These are phyloP conservation scores for Durotheca rogersii DNA, from an alignment of 495 filamentous ascomycete species.

Conservation along the genomic window DNA sequence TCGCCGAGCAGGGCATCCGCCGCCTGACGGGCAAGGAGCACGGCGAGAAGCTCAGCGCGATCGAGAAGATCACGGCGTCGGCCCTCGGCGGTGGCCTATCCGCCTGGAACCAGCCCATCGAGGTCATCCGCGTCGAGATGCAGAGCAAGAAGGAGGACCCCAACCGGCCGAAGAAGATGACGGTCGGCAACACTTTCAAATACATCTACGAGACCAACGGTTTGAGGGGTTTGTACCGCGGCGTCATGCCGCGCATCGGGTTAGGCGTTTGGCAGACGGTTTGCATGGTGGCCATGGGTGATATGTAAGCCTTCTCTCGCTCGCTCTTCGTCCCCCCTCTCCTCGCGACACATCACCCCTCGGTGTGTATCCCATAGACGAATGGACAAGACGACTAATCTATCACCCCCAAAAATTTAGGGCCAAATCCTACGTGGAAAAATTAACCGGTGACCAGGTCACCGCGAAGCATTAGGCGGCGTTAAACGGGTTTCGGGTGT, in stretches of 20 bases:
- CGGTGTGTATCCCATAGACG: too few species aligned
- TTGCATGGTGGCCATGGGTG: constrained; percentile 99
- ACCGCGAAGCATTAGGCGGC: constrained; percentile 90
- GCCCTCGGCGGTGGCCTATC: constrained; percentile 88
- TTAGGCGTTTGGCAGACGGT: constrained; percentile 99
- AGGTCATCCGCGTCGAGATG: constrained; percentile 99
- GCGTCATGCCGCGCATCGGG: constrained; percentile 89
- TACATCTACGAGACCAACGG: constrained; percentile 93
- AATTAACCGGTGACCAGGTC: constrained; percentile 89
- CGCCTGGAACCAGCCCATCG: constrained; percentile 99
- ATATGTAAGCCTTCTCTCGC: constrained; percentile 71
- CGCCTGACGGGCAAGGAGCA: constrained; percentile 77
- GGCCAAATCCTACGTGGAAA: constrained; percentile 96
- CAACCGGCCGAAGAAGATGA: constrained; percentile 98
- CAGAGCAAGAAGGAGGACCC: constrained; percentile 97
- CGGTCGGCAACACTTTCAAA: constrained; percentile 84
- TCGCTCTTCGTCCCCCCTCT: not conserved
- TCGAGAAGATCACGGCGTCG: constrained; percentile 88
- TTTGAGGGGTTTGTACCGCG: constrained; percentile 90
- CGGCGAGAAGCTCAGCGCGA: constrained; percentile 67
- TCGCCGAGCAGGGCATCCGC: constrained; percentile 88
- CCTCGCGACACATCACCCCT: too few species aligned
- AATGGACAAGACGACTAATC: too few species aligned
- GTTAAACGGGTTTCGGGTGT: constrained; percentile 26
- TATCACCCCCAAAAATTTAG: too few species aligned